Evolutionary conservation across 805 yeast genomes (phyloP), one percentile per base, ranked within the genome.

Genomic region (Jamesozyma hellenica): DNA sequence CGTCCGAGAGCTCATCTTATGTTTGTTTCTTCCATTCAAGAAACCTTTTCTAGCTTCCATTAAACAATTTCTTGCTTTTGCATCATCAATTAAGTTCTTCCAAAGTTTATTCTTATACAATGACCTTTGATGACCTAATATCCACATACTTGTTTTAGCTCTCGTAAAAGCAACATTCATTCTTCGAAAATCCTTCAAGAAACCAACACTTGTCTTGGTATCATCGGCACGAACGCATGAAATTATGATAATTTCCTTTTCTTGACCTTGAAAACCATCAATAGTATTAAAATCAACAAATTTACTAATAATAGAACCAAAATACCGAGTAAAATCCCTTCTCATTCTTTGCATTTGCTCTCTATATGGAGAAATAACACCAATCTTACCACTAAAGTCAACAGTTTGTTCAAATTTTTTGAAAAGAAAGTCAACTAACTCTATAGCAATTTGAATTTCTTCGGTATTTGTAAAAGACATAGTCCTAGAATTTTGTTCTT

Each of bases 221-320:
- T 72, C 67, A 35, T 77, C 81, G 0, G 97, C 95, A 52, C 98
- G 74, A 4, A 92, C 99, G 74, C 97, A 90, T 0, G 97, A 87
- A 69, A 92, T 80, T 36, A 92, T 74, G 45, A 92, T 48, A 35
- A 92, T 76, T 46, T 90, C 96, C 60, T 90, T 92, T 56, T 92
- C 99, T 61, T 92, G 97, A 47, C 95, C 96, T 65, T 87, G 99
- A 58, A 88, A 92, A 1, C 97, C 98, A 70, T 92, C 99, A 44
- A 92, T 87, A 0, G 99, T 86, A 55, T 88, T 87, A 63, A 92
- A 87, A 55, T 84, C 94, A 36, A 94, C 76, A 39, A 74, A 79
- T 25, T 73, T 69, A 15, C 71, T 58, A 27, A 90, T 80, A 3
- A 65, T 53, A 2, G 65, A 65, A 10, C 97, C 97, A 52, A 72